Base-by-base conservation (phyloP, 805 yeast species). In the Saturnispora bothae region DNA sequence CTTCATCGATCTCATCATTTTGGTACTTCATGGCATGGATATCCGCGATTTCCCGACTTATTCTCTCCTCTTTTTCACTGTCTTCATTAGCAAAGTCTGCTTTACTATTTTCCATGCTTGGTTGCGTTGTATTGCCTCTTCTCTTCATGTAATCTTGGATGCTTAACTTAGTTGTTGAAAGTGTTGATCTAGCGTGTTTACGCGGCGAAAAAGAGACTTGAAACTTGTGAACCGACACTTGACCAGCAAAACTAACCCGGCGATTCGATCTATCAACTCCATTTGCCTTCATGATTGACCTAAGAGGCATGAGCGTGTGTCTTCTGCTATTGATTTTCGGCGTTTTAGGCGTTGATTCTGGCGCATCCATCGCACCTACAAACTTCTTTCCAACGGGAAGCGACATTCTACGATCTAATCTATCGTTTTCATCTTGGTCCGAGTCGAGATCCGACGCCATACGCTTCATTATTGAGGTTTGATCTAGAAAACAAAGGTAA, bases 161-260 rank as follows among this genome's bases (percentile, higher is more conserved):
- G 19, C 25, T 23, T 19, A 39, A 25, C 4, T 28, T 28, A 5
- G 26, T 18, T 3, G 33, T 9, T 9, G 25, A 28, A 14, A 27
- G 34, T n/a, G 49, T 43, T 5, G 18, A 31, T 16, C 43, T 28
- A 25, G 36, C 26, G 15, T 42, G 37, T 28, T 25, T 36, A 12
- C 29, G 42, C 14, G 39, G 37, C n/a, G 43, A 33, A 8, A 25
- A 31, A 5, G 35, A 29, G 30, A 29, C 34, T 22, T 42, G 43
- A 17, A 44, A 46, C 32, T 75, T 71, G 49, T 77, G 83, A 29
- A 78, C 62, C 3, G 81, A 76, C 0, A 77, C 83, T 47, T 76
- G 83, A 1, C 82, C 82, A 1, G 88, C 88, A 63, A 82, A 82
- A 4, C 85, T 76, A 4, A 82, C 89, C 19, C 89, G 58, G 41